Base-by-base conservation (phyloP, 177 flowering plant species). In the Tripterygium wilfordii region DNA sequence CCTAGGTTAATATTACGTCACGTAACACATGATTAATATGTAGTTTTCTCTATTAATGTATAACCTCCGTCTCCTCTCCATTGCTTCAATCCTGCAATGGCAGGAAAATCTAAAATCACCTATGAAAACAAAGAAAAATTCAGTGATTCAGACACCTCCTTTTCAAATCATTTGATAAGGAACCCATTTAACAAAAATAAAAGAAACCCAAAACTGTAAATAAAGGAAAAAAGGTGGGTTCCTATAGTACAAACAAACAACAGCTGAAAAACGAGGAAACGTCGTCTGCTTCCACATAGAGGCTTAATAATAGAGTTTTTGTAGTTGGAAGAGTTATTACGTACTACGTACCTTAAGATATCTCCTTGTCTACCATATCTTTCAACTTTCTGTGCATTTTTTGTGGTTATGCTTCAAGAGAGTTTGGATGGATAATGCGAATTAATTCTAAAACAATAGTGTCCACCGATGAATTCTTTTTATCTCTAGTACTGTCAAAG, bases 191-290 rank as follows among this genome's bases (percentile, higher is more conserved):
- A 29, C 17, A 25, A 15, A 3, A 23, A 19, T 23, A 13, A 7
- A 4, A 45, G 33, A 25, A 20, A n/a, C 13, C 4, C 1, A 36
- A 19, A 29, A 13, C 10, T 7, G 10, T 5, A 35, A 28, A 17
- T 15, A 31, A 28, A 39, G 5, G 23, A 14, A 42, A 10, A 31
- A 44, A 32, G 8, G 36, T 42, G 56, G 41, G 37, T n/a, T n/a
- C n/a, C n/a, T n/a, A 18, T 45, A 51, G 51, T 26, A 59, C 42
- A 38, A 18, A 5, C 15, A 5, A 25, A 43, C 17, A 46, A 32
- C 64, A 52, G 53, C 41, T 32, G 56, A 46, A 46, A 61, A 54
- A 54, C 65, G 55, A 61, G 65, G 60, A 54, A 61, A 61, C 51
- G 65, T 61, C 55, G n/a, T n/a, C n/a, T 5, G 17, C 42, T 33